A percentile compares a stretch with the other conserved stretches of the same genome.
phyloP scores from a whole-genome alignment of 106 monocot genomes.

The Xerophyta viscosa region DNA sequence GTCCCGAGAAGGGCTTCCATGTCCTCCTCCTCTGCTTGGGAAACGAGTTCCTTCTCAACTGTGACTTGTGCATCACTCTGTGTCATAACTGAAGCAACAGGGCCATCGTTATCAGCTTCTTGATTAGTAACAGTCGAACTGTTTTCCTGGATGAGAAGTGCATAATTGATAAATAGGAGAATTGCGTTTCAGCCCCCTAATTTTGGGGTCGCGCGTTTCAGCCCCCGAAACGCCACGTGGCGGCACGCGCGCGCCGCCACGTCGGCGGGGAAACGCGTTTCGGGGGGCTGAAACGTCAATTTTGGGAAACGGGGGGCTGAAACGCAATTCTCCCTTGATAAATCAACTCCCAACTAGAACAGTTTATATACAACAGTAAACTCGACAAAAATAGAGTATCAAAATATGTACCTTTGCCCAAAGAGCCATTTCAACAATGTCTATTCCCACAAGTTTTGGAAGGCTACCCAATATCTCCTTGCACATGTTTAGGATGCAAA shows the following conservation, averaged over 20 bases:
- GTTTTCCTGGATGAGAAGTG: constrained; percentile 57
- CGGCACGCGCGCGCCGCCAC: too few relatives aligned
- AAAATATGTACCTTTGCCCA: constrained; percentile 79
- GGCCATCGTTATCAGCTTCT: constrained; percentile 42
- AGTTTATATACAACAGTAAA: too few relatives aligned
- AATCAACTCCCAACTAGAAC: too few relatives aligned
- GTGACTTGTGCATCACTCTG: constrained; percentile 83
- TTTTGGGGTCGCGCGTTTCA: too few relatives aligned
- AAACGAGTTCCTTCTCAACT: constrained; percentile 89
- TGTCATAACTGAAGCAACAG: constrained; percentile 34
- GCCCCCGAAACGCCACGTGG: too few relatives aligned
- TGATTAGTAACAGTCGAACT: constrained; percentile 49
- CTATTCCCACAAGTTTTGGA: constrained; percentile 94
- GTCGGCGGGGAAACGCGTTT: too few relatives aligned
- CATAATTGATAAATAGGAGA: too few relatives aligned
- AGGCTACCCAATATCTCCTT: constrained; percentile 74
- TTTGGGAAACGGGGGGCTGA: too few relatives aligned
- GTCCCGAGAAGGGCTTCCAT: constrained; percentile 99
- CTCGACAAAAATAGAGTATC: too few relatives aligned
- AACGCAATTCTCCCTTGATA: too few relatives aligned
- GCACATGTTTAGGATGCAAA: constrained; percentile 80
- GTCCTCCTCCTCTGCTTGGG: constrained; percentile 98
- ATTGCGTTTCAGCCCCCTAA: too few relatives aligned
- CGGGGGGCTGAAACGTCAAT: too few relatives aligned
- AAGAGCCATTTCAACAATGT: constrained; percentile 98